Percentiles rank a stretch among this genome's conserved stretches.
These are phyloP conservation scores for Solanum pimpinellifolium DNA, from an alignment of 257 asterid genomes.

Conservation along the genomic window DNA sequence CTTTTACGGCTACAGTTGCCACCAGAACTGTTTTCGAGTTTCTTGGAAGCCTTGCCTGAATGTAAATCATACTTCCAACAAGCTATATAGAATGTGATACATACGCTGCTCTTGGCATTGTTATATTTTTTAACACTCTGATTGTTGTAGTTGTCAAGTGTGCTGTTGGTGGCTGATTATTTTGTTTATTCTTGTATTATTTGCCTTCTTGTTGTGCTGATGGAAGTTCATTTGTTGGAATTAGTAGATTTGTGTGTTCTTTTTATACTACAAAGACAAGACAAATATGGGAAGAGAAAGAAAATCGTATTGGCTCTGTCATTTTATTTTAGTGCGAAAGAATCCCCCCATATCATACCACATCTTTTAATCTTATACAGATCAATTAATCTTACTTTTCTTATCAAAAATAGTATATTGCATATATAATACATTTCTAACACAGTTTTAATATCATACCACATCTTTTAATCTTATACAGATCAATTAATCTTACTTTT, in stretches of 20 bases:
- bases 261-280: neutral
- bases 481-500: too few relatives aligned
- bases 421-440: too few relatives aligned
- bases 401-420: too few relatives aligned
- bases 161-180: neutral
- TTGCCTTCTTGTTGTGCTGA: neutral
- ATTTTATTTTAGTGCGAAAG: neutral
- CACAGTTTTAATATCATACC: too few relatives aligned
- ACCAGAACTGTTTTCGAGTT: slow-evolving; percentile 9
- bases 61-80: slow-evolving; percentile 10
- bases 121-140: neutral
- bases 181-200: neutral
- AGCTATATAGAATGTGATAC: neutral
- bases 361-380: too few relatives aligned
- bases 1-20: slow-evolving; percentile 8
- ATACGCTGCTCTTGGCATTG: neutral
- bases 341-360: too few relatives aligned
- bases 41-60: slow-evolving; percentile 23
- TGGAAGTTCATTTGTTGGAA: neutral
- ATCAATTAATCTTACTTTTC: too few relatives aligned
- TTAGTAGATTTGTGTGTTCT: neutral
- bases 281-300: neutral
- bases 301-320: neutral
- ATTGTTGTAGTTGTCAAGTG: neutral
- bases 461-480: too few relatives aligned